Evolutionary conservation across 805 yeast species (phyloP).

Genomic region (Kluyveromyces lactis): DNA sequence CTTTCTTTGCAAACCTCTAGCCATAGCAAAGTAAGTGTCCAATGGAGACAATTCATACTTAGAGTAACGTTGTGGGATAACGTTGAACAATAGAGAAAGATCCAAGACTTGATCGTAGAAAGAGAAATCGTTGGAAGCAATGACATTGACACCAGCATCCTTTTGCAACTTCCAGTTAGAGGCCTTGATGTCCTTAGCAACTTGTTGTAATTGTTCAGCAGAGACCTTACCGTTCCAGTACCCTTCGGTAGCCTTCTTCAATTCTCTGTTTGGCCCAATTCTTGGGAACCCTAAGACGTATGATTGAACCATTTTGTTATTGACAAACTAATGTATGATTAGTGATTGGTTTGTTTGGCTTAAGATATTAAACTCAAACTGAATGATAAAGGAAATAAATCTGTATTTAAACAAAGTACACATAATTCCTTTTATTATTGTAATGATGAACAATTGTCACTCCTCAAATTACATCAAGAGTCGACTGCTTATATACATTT

Average conservation of each 20-base stretch:
- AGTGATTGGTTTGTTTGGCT: no score
- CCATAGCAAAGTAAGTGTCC: constrained; percentile 97
- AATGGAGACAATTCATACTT: constrained; percentile 81
- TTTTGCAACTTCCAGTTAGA: constrained; percentile 97
- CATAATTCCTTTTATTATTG: no score
- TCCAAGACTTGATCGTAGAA: constrained; percentile 97
- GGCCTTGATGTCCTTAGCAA: constrained; percentile 92
- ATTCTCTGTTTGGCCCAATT: constrained; percentile 98
- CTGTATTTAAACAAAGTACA: no score
- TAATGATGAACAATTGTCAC: no score
- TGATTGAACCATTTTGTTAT: constrained; percentile 77
- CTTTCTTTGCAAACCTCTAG: constrained; percentile 98
- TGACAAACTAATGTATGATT: neutral
- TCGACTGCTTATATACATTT: constrained; percentile 7
- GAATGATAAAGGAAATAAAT: no score
- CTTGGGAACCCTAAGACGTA: constrained; percentile 99
- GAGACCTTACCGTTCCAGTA: constrained; percentile 95
- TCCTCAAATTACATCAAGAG: no score
- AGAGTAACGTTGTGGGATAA: constrained; percentile 93
- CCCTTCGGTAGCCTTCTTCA: constrained; percentile 97
- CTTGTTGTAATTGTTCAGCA: constrained; percentile 79
- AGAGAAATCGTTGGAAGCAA: constrained; percentile 96
- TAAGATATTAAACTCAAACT: no score
- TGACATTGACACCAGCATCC: constrained; percentile 94
- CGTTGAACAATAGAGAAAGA: constrained; percentile 86